Base-by-base conservation (phyloP, 169 alveolate genomes). In the Miamiensis avidus region DNA sequence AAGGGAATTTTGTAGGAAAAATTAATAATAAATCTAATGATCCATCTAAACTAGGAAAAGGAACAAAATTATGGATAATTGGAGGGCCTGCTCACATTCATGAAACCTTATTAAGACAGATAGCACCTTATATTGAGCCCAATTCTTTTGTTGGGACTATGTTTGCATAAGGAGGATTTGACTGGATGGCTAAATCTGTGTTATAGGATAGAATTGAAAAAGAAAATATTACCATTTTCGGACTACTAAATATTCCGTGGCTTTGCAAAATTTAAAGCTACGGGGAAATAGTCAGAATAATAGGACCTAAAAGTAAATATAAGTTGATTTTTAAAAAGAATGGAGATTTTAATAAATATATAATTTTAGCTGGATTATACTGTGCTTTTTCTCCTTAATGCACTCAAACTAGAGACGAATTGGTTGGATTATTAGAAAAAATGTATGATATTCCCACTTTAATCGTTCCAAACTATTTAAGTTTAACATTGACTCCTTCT, bases 161-260 rank as follows among this genome's bases (percentile, higher is more conserved):
- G 25, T 92, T 87, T 75, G 95, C 94, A 0, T 84, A 89, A 69
- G 95, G 95, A 30, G 95, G 93, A 15, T 92, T 89, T 85, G 93
- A 89, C 65, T 76, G 92, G 87, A 89, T 89, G 88, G 83, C 90
- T 34, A 72, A 82, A 30, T 75, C 83, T 74, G 89, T 83, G 64
- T 83, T 92, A 34, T 93, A 93, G 11, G 87, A 89, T n/a, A 87
- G 89, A 34, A 31, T 92, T 25, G 75, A 78, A 64, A 82, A 88
- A 29, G 82, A 87, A 27, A 85, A 91, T 32, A 72, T 92, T 27
- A 89, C 91, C 26, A 34, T 89, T 32, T 92, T 92, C 74, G 89
- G 91, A 27, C 88, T 89, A 15, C 87, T 89, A n/a, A 84, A 82
- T 69, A 92, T 92, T 26, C 95, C 95, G 1, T 92, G 84, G 88